Base-by-base conservation (phyloP, 2,329 filamentous ascomycete species). In the Talaromyces sp. region DNA sequence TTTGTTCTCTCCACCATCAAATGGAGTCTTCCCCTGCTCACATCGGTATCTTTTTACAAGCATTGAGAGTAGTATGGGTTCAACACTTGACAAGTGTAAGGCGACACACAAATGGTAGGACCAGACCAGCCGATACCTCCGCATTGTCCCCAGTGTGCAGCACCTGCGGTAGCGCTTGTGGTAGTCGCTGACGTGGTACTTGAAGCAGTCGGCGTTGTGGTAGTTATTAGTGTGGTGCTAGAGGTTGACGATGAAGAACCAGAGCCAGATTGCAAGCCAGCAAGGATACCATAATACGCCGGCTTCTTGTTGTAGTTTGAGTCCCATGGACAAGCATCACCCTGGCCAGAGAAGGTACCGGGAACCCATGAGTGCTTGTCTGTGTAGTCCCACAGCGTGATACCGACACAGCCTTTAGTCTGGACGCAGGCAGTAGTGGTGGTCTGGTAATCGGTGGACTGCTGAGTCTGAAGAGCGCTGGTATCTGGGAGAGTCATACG, bases 331-430 rank as follows among this genome's bases (percentile, higher is more conserved):
- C 78, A 73, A 2, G 80, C 80, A 31, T 71, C 74, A n/a, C 79
- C 80, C 63, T 80, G 74, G 2, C 76, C 79, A 1, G 73, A 66
- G 69, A 83, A 82, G 2, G 73, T 75, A 27, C 66, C 70, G 0
- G 81, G 80, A 27, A 82, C 77, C 81, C 81, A 83, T 2, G 77
- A 80, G 68, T 80, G 79, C 68, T 79, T 79, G 64, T 82, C 80
- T 1, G 78, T 79, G 72, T 74, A 80, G 63, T 81, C 80, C 77
- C 77, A 78, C 61, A 79, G 72, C 8, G 76, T 79, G 25, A 78
- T 64, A 1, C 77, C 76, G 19, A 78, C 69, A 51, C 77, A 79
- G 3, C 69, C 67, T 2, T 68, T 31, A 1, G 71, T 73, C 25
- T 74, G 68, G 1, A 74, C 67, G 51, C 77, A 78, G 1, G 76